Percentiles rank a stretch among this genome's conserved stretches.
These are phyloP conservation scores for Golovinomyces cichoracearum DNA, from an alignment of 2,329 filamentous ascomycete species.

Conservation along the genomic window DNA sequence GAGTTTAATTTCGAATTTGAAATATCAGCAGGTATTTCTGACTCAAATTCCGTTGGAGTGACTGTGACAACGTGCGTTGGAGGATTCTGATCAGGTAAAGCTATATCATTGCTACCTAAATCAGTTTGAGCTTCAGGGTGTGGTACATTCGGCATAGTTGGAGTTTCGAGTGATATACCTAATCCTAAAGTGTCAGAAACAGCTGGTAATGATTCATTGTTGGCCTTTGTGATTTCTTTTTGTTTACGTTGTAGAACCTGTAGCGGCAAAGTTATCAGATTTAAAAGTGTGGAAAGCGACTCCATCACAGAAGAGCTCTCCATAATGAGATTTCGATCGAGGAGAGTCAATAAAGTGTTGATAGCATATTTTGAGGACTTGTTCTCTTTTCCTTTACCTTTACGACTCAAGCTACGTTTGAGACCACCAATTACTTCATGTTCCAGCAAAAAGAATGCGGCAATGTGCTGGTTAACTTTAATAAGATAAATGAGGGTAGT, in stretches of 20 bases:
- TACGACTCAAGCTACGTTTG: conserved; percentile 52
- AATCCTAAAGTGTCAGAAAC: conserved; percentile 8
- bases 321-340: conserved; percentile 86
- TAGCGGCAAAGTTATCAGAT: conserved; percentile 66
- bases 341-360: conserved; percentile 63
- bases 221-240: conserved; percentile 38
- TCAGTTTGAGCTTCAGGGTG: conserved; percentile 3
- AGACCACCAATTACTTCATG: conserved; percentile 50
- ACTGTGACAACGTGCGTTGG: neutral
- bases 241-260: conserved; percentile 60
- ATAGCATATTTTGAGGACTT: conserved; percentile 72
- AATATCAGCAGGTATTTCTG: neutral
- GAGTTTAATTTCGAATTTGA: neutral
- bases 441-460: conserved; percentile 80
- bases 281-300: conserved; percentile 61
- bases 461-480: conserved; percentile 61
- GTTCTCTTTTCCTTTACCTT: conserved; percentile 67
- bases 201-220: conserved; percentile 15
- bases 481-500: conserved; percentile 63
- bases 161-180: conserved; percentile 7
- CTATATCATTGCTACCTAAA: neutral
- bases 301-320: conserved; percentile 97
- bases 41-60: neutral
- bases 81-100: neutral
- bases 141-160: conserved; percentile 6